These are phyloP conservation scores for Obelidium mucronatum DNA, from an alignment of 192 early-diverging fungal genomes.

Conservation along the genomic window DNA sequence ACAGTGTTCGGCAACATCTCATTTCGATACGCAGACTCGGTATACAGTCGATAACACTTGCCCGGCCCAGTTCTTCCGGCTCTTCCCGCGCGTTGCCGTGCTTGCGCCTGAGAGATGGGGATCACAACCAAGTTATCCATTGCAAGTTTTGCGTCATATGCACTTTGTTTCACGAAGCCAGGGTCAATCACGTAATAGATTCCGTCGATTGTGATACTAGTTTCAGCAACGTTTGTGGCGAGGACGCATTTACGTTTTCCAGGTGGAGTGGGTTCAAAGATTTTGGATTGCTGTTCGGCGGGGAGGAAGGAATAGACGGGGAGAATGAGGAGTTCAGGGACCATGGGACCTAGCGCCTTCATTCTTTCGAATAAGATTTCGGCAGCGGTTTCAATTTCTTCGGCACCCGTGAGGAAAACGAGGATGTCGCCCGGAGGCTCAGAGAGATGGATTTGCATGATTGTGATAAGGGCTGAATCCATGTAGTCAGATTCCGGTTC, in stretches of 20 bases:
- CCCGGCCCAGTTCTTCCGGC: slow-evolving; percentile 97
- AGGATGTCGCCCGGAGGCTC: slow-evolving; percentile 94
- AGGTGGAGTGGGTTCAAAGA: slow-evolving; percentile 97
- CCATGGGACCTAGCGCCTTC: slow-evolving; percentile 72
- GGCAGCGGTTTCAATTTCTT: slow-evolving; percentile 91
- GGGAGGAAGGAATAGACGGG: slow-evolving; percentile 98
- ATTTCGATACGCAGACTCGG: slow-evolving; percentile 86
- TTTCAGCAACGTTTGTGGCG: slow-evolving; percentile 99
- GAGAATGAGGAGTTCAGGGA: slow-evolving; percentile 88
- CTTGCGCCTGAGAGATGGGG: slow-evolving; percentile 93
- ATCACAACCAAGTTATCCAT: slow-evolving; percentile 98
- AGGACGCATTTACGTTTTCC: slow-evolving; percentile 93
- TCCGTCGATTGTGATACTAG: slow-evolving; percentile 95
- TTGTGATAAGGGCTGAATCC: slow-evolving; percentile 89
- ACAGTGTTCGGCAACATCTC: slow-evolving; percentile 95
- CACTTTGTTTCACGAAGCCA: slow-evolving; percentile 96
- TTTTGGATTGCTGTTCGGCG: slow-evolving; percentile 94
- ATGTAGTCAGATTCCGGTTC: slow-evolving; percentile 95
- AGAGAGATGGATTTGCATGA: slow-evolving; percentile 96
- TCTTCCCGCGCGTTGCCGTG: slow-evolving; percentile 92
- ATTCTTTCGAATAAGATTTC: slow-evolving; percentile 79
- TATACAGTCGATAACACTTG: slow-evolving; percentile 97
- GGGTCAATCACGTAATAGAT: slow-evolving; percentile 98
- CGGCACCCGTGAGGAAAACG: slow-evolving; percentile 97
- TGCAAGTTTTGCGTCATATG: slow-evolving; percentile 92